Conservation (phyloP, 768 basidiomycete species). For the Suillus americanus region DNA sequence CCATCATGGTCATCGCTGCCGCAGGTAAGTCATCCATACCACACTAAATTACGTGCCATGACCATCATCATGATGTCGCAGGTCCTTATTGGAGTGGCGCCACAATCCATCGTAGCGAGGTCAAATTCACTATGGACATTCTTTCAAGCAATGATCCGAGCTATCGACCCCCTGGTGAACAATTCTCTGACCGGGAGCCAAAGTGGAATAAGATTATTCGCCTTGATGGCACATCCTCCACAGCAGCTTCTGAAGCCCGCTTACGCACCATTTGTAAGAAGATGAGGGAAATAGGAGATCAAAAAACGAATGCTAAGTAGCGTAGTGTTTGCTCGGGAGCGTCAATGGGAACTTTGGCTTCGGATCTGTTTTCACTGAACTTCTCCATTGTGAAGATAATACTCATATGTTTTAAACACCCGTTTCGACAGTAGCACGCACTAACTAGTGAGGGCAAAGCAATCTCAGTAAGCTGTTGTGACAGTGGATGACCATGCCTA, state of each 20-base stretch:
- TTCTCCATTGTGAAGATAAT: neutral
- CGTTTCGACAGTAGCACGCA: too few species aligned
- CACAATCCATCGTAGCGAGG: neutral
- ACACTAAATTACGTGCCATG: neutral
- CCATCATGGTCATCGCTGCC: conserved; percentile 1
- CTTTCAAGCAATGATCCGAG: neutral
- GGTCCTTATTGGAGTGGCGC: conserved; percentile 3
- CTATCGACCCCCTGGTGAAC: neutral
- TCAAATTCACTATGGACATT: neutral
- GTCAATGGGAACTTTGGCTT: neutral
- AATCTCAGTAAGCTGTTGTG: neutral
- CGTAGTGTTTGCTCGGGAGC: neutral
- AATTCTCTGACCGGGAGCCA: neutral
- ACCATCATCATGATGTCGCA: neutral
- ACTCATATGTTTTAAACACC: neutral
- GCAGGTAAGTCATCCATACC: neutral
- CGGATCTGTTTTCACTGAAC: neutral
- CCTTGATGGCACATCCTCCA: neutral
- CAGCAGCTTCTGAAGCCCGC: neutral
- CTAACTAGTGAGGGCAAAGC: neutral
- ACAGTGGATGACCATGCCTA: too few species aligned
- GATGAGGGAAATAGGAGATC: neutral
- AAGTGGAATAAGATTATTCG: neutral
- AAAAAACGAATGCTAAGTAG: neutral
- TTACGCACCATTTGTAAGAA: neutral